Conservation (phyloP, 1,139 yeast species). For the Hyphopichia khmerensis region DNA sequence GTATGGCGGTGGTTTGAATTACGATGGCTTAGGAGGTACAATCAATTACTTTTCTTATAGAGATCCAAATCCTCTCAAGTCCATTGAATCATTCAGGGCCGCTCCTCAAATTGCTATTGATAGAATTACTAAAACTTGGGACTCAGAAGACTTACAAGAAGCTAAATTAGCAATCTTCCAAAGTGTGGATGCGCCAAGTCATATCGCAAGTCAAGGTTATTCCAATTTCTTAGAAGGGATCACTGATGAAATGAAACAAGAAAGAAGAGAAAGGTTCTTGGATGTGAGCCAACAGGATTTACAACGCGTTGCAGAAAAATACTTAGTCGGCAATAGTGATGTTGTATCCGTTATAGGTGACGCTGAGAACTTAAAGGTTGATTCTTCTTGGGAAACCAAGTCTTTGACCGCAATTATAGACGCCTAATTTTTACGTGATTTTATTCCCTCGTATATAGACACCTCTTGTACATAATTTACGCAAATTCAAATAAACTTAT, state of each 20-base stretch:
- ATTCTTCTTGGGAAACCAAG: conserved; percentile 31
- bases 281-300: conserved; percentile 66
- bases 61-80: conserved; percentile 82
- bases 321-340: conserved; percentile 40
- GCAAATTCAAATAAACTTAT: too few species aligned
- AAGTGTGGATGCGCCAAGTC: conserved; percentile 84
- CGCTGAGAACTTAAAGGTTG: conserved; percentile 30
- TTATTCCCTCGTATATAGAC: conserved; percentile 96
- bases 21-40: conserved; percentile 78
- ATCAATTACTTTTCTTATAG: conserved; percentile 86
- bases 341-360: conserved; percentile 55
- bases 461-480: conserved; percentile 28
- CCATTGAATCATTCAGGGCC: conserved; percentile 60
- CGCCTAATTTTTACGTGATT: conserved; percentile 90
- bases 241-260: conserved; percentile 77
- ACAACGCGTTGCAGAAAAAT: conserved; percentile 59
- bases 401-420: conserved; percentile 8
- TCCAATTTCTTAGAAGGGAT: conserved; percentile 65
- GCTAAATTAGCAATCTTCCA: conserved; percentile 92
- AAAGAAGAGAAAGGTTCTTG: conserved; percentile 70
- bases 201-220: conserved; percentile 77
- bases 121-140: conserved; percentile 42
- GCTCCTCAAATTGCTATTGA: conserved; percentile 57
- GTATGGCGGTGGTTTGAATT: conserved; percentile 92
- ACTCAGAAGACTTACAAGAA: conserved; percentile 70